A percentile compares a stretch with the other conserved stretches of the same genome.
Conservation (phyloP, 352 stramenopile genomes). For the Globisporangium acanthophoron region DNA sequence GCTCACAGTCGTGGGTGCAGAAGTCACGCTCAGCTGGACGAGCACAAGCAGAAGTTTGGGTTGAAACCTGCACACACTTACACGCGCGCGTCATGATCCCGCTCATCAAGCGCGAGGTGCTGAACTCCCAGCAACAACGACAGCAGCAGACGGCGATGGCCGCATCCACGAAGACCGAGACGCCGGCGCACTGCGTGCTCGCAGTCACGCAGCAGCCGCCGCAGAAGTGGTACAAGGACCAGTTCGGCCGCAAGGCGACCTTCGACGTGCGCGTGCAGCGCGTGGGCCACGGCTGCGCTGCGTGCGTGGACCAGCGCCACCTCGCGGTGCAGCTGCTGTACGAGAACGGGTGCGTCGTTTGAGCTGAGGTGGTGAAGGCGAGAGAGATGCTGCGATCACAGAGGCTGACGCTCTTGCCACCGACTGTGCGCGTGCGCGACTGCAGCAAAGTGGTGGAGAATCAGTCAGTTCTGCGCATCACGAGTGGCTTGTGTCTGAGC, state of each 20-base stretch:
- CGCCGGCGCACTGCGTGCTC: slow-evolving; percentile 24
- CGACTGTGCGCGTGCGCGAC: background rate
- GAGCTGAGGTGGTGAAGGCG: background rate
- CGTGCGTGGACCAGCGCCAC: slow-evolving; percentile 48
- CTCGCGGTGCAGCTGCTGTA: slow-evolving; percentile 65
- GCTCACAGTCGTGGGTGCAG: too few species aligned
- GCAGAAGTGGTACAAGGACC: slow-evolving; percentile 72
- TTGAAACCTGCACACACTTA: slow-evolving; percentile 6
- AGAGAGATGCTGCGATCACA: background rate
- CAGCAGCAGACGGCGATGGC: background rate
- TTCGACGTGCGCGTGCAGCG: slow-evolving; percentile 49
- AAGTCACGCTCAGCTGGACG: background rate
- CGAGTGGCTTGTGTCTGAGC: slow-evolving; percentile 55
- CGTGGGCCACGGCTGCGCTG: slow-evolving; percentile 20
- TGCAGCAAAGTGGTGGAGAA: slow-evolving; percentile 66
- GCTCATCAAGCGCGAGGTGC: slow-evolving; percentile 9
- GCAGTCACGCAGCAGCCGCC: slow-evolving; percentile 59
- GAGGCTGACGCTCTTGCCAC: background rate
- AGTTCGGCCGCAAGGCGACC: slow-evolving; percentile 70
- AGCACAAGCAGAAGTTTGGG: slow-evolving; percentile 2
- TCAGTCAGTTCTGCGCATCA: slow-evolving; percentile 62
- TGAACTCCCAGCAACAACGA: background rate
- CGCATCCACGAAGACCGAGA: background rate
- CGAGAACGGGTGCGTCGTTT: slow-evolving; percentile 38
- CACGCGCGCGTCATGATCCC: slow-evolving; percentile 7